phyloP scores from a whole-genome alignment of 73 alveolate species.

The Stentor coeruleus region DNA sequence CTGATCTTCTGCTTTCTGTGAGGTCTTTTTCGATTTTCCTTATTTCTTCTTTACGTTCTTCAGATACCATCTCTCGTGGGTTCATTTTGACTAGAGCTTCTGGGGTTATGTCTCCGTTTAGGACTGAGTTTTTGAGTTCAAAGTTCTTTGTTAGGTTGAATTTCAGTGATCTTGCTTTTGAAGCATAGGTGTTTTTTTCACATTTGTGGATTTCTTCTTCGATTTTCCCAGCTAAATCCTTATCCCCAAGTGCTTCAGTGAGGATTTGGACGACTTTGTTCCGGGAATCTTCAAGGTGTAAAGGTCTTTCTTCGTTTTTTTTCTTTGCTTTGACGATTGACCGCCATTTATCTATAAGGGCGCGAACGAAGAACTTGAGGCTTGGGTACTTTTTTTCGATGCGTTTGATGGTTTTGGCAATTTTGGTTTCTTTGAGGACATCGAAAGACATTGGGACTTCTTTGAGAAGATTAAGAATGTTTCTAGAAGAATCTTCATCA shows the following conservation, averaged over 20 bases:
- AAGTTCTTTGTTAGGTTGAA: constrained; percentile 56
- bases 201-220: constrained; percentile 28
- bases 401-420: constrained; percentile 11
- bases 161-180: constrained; percentile 57
- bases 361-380: constrained; percentile 9
- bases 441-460: constrained; percentile 5
- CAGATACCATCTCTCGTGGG: constrained; percentile 51
- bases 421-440: constrained; percentile 22
- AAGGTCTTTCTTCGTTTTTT: constrained; percentile 9
- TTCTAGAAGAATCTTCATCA: not conserved
- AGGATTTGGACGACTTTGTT: constrained; percentile 31
- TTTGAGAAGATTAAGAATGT: not conserved
- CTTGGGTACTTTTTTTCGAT: constrained; percentile 25
- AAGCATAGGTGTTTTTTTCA: constrained; percentile 31
- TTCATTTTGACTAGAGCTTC: constrained; percentile 46
- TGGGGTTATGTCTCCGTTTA: constrained; percentile 54
- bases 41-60: constrained; percentile 39
- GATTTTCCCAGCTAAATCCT: constrained; percentile 25
- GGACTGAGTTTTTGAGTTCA: constrained; percentile 51
- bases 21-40: constrained; percentile 30
- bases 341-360: constrained; percentile 2
- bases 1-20: constrained; percentile 28
- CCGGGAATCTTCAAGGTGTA: constrained; percentile 13
- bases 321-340: not conserved
- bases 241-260: not conserved